Percentiles rank a stretch among this genome's conserved stretches.
Conservation (phyloP, 140 eudicot species). For the Senecio squalidus region DNA sequence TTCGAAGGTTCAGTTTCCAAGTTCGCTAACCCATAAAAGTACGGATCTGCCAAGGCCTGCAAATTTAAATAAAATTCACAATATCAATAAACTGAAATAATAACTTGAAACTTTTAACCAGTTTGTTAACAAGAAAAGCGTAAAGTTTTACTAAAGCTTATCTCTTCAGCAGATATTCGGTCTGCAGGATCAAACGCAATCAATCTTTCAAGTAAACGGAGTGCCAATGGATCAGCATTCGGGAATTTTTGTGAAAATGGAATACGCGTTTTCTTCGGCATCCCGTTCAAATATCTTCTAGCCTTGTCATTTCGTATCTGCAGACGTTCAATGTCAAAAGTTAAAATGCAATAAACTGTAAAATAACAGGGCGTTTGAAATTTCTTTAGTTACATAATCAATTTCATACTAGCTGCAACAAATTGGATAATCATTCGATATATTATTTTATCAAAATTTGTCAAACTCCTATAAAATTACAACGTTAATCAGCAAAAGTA, state of each 20-base stretch:
- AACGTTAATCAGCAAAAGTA: not conserved
- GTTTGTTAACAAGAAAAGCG: not conserved
- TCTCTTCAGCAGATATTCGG: slow-evolving; percentile 92
- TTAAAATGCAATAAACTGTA: not conserved
- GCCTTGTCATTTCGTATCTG: slow-evolving; percentile 97
- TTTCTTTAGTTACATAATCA: not conserved
- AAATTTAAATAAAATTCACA: slow-evolving; percentile 13
- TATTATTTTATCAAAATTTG: not conserved
- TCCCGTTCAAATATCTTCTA: slow-evolving; percentile 62
- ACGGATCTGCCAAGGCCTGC: slow-evolving; percentile 93
- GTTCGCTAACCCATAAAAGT: slow-evolving; percentile 75
- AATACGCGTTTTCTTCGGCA: slow-evolving; percentile 65
- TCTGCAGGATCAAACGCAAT: slow-evolving; percentile 94
- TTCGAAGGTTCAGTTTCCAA: slow-evolving; percentile 85
- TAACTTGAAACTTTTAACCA: not conserved
- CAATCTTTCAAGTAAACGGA: slow-evolving; percentile 74
- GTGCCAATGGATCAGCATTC: slow-evolving; percentile 81
- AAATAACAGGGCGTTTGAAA: too few relatives aligned
- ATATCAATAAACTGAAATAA: slow-evolving; percentile 22
- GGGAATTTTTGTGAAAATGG: slow-evolving; percentile 84
- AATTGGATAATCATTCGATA: not conserved
- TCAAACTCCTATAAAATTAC: not conserved
- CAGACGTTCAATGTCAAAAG: slow-evolving; percentile 8
- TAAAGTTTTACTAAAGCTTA: slow-evolving; percentile 39
- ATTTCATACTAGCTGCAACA: not conserved